These are phyloP conservation scores for Candida sithepensis DNA, from an alignment of 805 yeast species.

Conservation along the genomic window DNA sequence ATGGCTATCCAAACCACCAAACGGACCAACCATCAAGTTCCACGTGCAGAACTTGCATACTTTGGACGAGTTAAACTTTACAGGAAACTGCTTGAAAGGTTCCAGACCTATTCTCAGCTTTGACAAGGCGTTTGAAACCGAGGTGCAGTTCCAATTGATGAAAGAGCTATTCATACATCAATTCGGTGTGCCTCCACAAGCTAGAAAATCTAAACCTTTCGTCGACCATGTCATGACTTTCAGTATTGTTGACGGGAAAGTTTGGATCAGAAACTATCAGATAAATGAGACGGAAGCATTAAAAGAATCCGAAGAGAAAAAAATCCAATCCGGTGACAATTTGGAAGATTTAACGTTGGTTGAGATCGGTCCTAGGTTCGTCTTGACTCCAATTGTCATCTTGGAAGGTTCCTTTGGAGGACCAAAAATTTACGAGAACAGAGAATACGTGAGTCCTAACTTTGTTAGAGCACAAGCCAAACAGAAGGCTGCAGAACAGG, in stretches of 20 bases:
- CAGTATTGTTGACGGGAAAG: conserved; percentile 85
- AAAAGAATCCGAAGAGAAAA: conserved; percentile 39
- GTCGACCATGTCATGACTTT: conserved; percentile 93
- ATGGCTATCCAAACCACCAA: conserved; percentile 95
- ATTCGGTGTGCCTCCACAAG: conserved; percentile 93
- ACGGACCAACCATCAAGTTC: conserved; percentile 95
- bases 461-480: conserved; percentile 85
- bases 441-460: conserved; percentile 95
- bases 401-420: conserved; percentile 98
- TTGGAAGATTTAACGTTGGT: conserved; percentile 69
- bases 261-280: conserved; percentile 96
- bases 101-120: conserved; percentile 92
- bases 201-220: conserved; percentile 92
- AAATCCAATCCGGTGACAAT: conserved; percentile 21
- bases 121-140: conserved; percentile 71
- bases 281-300: conserved; percentile 65
- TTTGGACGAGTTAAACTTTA: conserved; percentile 90
- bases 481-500: conserved; percentile 76
- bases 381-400: conserved; percentile 84
- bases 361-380: conserved; percentile 96
- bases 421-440: conserved; percentile 94
- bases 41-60: conserved; percentile 94
- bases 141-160: conserved; percentile 62
- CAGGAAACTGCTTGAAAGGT: conserved; percentile 94
- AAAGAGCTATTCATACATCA: conserved; percentile 79